Evolutionary conservation across 1,284 basidiomycete genomes (phyloP).

Genomic region (Moesziomyces parantarcticus): DNA sequence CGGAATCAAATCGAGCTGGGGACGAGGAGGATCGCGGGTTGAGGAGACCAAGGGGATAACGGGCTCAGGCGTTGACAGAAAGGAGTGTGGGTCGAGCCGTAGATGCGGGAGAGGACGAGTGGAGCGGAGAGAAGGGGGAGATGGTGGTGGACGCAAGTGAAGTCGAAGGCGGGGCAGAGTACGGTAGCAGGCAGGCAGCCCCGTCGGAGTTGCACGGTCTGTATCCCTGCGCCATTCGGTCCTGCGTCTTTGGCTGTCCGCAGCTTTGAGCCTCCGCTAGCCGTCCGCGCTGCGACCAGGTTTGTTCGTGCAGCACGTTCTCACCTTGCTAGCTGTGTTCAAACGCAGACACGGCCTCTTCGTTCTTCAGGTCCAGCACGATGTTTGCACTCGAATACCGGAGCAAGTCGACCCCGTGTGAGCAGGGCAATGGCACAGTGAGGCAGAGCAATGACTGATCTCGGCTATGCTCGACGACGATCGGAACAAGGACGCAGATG

Average conservation of each 20-base stretch:
- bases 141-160: conserved; percentile 8
- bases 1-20: background rate
- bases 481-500: conserved; percentile 6
- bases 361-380: conserved; percentile 12
- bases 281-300: background rate
- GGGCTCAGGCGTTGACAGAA: too few relatives aligned
- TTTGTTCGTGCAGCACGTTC: too few relatives aligned
- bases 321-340: background rate
- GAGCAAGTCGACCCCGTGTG: too few relatives aligned
- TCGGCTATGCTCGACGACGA: conserved; percentile 41
- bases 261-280: too few relatives aligned
- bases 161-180: conserved; percentile 1
- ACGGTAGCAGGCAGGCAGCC: background rate
- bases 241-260: too few relatives aligned
- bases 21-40: background rate
- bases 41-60: background rate
- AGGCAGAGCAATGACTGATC: too few relatives aligned
- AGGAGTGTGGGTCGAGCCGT: conserved; percentile 1
- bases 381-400: too few relatives aligned
- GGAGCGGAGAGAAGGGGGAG: conserved; percentile 1
- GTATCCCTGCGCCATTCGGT: background rate
- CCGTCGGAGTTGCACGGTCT: conserved; percentile 6
- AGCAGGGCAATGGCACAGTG: too few relatives aligned
- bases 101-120: background rate
- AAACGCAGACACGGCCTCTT: too few relatives aligned